phyloP scores from a whole-genome alignment of 1,284 basidiomycete genomes.

The Ustilago sp. region DNA sequence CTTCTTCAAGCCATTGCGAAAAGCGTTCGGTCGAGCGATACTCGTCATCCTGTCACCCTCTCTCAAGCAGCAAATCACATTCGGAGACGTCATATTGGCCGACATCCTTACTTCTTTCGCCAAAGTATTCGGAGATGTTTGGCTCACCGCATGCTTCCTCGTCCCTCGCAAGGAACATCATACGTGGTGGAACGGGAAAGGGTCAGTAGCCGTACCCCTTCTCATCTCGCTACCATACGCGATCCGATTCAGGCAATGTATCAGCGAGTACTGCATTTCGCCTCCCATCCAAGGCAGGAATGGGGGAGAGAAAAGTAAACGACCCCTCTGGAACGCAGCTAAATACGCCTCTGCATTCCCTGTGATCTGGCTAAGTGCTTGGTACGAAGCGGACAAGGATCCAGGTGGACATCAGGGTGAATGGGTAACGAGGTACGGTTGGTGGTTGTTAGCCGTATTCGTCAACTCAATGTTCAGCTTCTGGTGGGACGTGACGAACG shows the following conservation, averaged over 20 bases:
- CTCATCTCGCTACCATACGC: constrained; percentile 92
- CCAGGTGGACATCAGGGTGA: constrained; percentile 18
- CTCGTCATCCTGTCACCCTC: constrained; percentile 80
- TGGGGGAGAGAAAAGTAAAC: constrained; percentile 59
- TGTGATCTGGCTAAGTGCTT: constrained; percentile 79
- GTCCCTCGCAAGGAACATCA: constrained; percentile 71
- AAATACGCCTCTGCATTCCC: constrained; percentile 98
- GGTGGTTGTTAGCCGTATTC: constrained; percentile 80
- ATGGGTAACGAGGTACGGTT: constrained; percentile 25
- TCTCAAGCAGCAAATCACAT: constrained; percentile 77
- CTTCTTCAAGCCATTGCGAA: constrained; percentile 46
- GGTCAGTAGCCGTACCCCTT: constrained; percentile 75
- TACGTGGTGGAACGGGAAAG: constrained; percentile 63
- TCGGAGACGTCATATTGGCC: constrained; percentile 92
- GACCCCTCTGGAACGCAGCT: constrained; percentile 87
- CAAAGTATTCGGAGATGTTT: constrained; percentile 94
- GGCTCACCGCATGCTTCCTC: constrained; percentile 84
- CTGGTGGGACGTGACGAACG: constrained; percentile 99
- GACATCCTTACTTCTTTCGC: constrained; percentile 97
- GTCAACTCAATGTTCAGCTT: constrained; percentile 95
- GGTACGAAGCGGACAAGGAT: constrained; percentile 47
- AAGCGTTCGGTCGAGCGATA: constrained; percentile 68
- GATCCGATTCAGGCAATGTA: constrained; percentile 90
- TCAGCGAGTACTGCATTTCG: constrained; percentile 78
- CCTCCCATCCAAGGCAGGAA: constrained; percentile 46